These are phyloP conservation scores for Aspergillus avenaceus DNA, from an alignment of 495 filamentous ascomycete species.

Conservation along the genomic window DNA sequence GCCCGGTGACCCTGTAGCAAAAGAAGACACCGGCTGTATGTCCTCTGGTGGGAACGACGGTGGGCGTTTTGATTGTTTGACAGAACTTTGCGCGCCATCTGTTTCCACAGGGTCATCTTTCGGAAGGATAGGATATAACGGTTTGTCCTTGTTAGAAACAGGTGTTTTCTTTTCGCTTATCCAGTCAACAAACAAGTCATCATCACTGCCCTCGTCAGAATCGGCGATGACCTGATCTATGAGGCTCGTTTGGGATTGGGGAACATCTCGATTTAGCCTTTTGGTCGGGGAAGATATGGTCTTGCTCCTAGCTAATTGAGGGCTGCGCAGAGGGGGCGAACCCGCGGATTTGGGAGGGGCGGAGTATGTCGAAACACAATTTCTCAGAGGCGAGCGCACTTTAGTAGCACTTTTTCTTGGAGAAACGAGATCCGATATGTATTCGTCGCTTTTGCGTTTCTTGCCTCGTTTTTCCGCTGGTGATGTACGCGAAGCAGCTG, in stretches of 20 bases:
- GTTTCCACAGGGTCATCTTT: constrained; percentile 5
- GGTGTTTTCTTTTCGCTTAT: constrained; percentile 12
- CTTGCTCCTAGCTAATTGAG: constrained; percentile 2
- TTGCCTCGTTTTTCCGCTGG: constrained; percentile 50
- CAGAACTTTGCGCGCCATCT: background rate
- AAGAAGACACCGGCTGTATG: background rate
- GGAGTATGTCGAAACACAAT: background rate
- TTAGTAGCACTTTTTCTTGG: constrained; percentile 25
- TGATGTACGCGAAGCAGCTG: constrained; percentile 42
- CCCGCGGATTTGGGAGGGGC: background rate
- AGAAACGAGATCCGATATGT: constrained; percentile 45
- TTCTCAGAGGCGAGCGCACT: constrained; percentile 16
- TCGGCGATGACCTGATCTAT: constrained; percentile 33
- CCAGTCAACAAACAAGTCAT: constrained; percentile 21
- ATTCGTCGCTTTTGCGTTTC: constrained; percentile 74
- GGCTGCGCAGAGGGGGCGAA: too few relatives aligned
- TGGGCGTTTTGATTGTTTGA: background rate
- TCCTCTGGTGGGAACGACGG: constrained; percentile 6
- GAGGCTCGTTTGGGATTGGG: constrained; percentile 2
- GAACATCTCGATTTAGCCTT: background rate
- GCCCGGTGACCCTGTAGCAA: constrained; percentile 3
- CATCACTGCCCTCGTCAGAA: constrained; percentile 41
- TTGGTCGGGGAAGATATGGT: constrained; percentile 5
- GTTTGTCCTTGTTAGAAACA: constrained; percentile 16
- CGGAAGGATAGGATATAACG: constrained; percentile 30